A percentile compares a stretch with the other conserved stretches of the same genome.
These are phyloP conservation scores for Saksenaea oblongispora DNA, from an alignment of 371 early-diverging fungal species.

Conservation along the genomic window DNA sequence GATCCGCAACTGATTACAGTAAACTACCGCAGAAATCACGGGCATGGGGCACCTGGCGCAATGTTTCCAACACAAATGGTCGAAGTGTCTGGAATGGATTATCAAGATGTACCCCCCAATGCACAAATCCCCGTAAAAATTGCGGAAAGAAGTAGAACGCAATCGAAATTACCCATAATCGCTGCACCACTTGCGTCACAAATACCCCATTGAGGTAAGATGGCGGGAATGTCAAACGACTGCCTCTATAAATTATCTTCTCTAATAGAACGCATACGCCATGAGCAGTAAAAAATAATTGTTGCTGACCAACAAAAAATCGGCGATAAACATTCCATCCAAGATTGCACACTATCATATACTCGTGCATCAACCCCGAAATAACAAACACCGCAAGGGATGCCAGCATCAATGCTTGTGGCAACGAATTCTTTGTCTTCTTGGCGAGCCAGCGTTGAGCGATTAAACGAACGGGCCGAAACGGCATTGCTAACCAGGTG, in stretches of 20 bases:
- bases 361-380: constrained; percentile 35
- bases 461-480: constrained; percentile 33
- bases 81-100: constrained; percentile 4
- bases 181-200: constrained; percentile 13
- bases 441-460: constrained; percentile 26
- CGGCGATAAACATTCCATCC: constrained; percentile 28
- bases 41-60: constrained; percentile 11
- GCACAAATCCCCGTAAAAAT: constrained; percentile 32
- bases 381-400: constrained; percentile 31
- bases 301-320: constrained; percentile 30
- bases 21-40: constrained; percentile 18
- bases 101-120: constrained; percentile 25
- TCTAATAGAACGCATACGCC: constrained; percentile 27
- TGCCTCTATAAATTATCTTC: not conserved
- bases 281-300: constrained; percentile 30
- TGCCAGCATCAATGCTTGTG: constrained; percentile 16
- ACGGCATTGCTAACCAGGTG: constrained; percentile 45
- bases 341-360: constrained; percentile 25
- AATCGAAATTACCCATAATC: constrained; percentile 26
- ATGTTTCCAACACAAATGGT: constrained; percentile 7
- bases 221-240: constrained; percentile 5
- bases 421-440: constrained; percentile 20
- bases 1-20: constrained; percentile 6
- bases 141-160: constrained; percentile 21
- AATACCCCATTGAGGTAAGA: constrained; percentile 10